Conservation (phyloP, 495 filamentous ascomycete genomes). For the Cercophora newfieldiana region DNA sequence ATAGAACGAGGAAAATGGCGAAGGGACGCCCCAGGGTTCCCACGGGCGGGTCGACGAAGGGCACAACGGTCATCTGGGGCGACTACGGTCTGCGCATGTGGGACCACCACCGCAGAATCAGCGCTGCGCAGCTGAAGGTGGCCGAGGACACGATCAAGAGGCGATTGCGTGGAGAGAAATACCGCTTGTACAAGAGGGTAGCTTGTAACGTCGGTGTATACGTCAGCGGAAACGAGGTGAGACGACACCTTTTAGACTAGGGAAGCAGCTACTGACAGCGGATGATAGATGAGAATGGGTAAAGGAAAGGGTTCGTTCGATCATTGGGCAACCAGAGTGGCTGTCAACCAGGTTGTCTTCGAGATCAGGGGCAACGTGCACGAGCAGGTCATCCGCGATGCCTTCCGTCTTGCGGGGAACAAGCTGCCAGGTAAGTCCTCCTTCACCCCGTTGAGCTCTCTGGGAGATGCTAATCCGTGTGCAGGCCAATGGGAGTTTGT, state of each 20-base stretch:
- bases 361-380: conserved; percentile 90
- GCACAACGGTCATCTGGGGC: conserved; percentile 94
- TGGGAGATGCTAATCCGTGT: conserved; percentile 24
- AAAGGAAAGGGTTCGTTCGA: conserved; percentile 98
- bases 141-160: conserved; percentile 91
- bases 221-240: conserved; percentile 86
- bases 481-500: conserved; percentile 91
- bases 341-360: conserved; percentile 85
- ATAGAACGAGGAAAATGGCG: conserved; percentile 77
- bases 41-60: conserved; percentile 86
- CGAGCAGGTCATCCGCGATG: conserved; percentile 92
- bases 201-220: conserved; percentile 92
- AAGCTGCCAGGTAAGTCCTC: conserved; percentile 79
- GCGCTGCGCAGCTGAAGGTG: conserved; percentile 79
- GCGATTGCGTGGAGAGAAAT: conserved; percentile 87
- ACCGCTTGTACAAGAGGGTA: conserved; percentile 85
- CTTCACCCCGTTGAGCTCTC: conserved; percentile 14
- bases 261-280: conserved; percentile 24
- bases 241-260: conserved; percentile 11
- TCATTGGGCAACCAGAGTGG: conserved; percentile 87
- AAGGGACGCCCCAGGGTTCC: conserved; percentile 87
- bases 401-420: conserved; percentile 88
- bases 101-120: conserved; percentile 89
- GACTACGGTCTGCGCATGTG: conserved; percentile 93
- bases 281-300: conserved; percentile 77